Evolutionary conservation across 495 filamentous ascomycete species (phyloP), one percentile per base, ranked within the genome.

Genomic region (Paragyromitra xinjiangensis): DNA sequence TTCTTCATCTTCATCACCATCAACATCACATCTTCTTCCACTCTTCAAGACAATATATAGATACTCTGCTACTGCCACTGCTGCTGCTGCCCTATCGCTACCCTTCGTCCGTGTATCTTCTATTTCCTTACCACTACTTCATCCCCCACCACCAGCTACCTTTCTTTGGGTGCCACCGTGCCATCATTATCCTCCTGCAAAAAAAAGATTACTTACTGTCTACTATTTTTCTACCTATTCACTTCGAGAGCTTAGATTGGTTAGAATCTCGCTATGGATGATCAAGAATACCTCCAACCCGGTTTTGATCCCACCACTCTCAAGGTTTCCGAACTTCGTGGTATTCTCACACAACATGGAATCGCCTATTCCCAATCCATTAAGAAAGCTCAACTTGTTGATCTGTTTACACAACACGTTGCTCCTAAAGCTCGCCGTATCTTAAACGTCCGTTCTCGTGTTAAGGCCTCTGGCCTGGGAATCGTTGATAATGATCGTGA

Each of bases 351-450:
- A 77, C 91, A 89, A 68, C 91, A 99, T 84, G 91, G 93, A 82
- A 86, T 98, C 71, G 80, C 89, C 12, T 98, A 97, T 84, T 91
- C 94, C 0, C 89, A 93, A 7, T 89, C 94, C 63, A 90, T 92
- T 44, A 98, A 98, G 84, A 99, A 99, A 85, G 84, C 89, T 0
- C 90, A 97, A 77, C 90, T 99, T 51, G 85, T 99, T 68, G 89
- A 91, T 3, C 86, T 98, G 37, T 93, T 99, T 83, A 91, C 92
- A 79, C 86, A 92, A 51, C 86, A 95, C 70, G 88, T 99, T 48
- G 84, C 92, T 7, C 93, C 95, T 1, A 89, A 93, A 78, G 90
- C 93, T 6, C 88, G 87, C 74, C 92, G 90, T 81, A 88, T 97
- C 14, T 85, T 96, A 37, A 87, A 88, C n/a, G 88, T 90, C 26